phyloP scores from a whole-genome alignment of 2,329 filamentous ascomycete species.

The Fusarium kyushuense region DNA sequence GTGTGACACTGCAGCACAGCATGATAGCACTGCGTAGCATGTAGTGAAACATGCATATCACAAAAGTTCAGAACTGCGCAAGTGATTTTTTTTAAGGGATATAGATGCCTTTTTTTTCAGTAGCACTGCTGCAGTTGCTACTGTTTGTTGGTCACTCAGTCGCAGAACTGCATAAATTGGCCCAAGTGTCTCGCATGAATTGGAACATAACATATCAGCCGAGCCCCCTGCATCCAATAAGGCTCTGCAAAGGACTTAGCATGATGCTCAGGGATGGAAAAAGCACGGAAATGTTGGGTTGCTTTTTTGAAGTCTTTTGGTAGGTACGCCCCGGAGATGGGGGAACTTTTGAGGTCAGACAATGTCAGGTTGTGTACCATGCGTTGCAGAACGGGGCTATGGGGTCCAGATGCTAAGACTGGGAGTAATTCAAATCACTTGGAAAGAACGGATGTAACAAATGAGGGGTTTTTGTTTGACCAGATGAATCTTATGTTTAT shows the following conservation, averaged over 20 bases:
- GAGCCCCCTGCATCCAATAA: conserved; percentile 9
- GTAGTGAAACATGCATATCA: conserved; percentile 43
- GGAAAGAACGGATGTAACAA: not conserved
- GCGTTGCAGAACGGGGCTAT: not conserved
- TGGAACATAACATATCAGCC: conserved; percentile 14
- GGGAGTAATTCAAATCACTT: not conserved
- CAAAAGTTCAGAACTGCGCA: conserved; percentile 17
- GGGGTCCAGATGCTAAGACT: conserved; percentile 1
- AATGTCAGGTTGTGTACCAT: conserved; percentile 5
- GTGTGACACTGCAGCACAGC: conserved; percentile 27
- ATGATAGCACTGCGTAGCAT: conserved; percentile 8
- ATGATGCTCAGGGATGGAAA: conserved; percentile 9
- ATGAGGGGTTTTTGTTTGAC: not conserved
- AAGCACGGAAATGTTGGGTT: conserved; percentile 1
- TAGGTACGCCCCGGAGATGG: not conserved
- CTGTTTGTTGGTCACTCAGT: conserved; percentile 4
- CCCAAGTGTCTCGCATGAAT: conserved; percentile 15
- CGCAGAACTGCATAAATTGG: conserved; percentile 19
- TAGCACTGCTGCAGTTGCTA: not conserved
- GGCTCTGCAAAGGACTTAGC: not conserved
- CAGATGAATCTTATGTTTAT: not conserved
- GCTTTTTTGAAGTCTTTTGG: not conserved
- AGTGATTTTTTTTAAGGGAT: conserved; percentile 12
- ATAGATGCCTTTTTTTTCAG: not conserved
- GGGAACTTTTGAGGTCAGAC: conserved; percentile 5